Evolutionary conservation across 306 rosid genomes (phyloP).

Genomic region (Quillaja saponaria): DNA sequence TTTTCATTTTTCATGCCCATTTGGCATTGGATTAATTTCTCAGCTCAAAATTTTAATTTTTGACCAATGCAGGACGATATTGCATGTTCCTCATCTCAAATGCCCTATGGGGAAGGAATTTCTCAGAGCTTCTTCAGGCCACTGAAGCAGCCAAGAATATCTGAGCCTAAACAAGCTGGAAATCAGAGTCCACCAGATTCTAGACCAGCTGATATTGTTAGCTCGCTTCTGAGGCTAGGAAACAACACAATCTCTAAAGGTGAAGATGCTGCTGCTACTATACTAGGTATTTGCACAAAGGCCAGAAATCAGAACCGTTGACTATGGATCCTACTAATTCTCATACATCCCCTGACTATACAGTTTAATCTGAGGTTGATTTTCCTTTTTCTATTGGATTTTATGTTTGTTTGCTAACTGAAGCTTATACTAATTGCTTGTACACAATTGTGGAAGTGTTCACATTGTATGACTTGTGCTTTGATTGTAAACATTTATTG

Average conservation of each 20-base stretch:
- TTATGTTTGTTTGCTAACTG: no score
- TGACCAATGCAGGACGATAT: conserved; percentile 36
- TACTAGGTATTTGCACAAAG: conserved; percentile 40
- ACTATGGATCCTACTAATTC: not conserved
- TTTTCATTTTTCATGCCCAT: no score
- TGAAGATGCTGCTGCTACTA: conserved; percentile 30
- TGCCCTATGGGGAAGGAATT: conserved; percentile 26
- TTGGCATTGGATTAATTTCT: not conserved
- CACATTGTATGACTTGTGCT: no score
- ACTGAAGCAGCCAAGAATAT: conserved; percentile 31
- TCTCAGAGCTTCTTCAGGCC: conserved; percentile 28
- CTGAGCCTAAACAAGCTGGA: conserved; percentile 10
- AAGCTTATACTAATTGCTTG: no score
- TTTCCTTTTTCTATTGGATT: no score
- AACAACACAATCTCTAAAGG: conserved; percentile 14
- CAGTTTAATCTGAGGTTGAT: no score
- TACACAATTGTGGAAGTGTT: no score
- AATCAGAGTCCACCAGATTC: no score
- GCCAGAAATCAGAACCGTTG: conserved; percentile 38
- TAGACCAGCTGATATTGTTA: conserved; percentile 16
- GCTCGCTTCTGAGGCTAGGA: conserved; percentile 35
- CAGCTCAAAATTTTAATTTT: no score
- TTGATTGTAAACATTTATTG: no score
- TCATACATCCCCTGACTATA: not conserved
- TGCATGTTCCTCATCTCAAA: conserved; percentile 9